A percentile compares a stretch with the other conserved stretches of the same genome.
These are phyloP conservation scores for Endotrypanum monterogeii DNA, from an alignment of 208 protist species.

Conservation along the genomic window DNA sequence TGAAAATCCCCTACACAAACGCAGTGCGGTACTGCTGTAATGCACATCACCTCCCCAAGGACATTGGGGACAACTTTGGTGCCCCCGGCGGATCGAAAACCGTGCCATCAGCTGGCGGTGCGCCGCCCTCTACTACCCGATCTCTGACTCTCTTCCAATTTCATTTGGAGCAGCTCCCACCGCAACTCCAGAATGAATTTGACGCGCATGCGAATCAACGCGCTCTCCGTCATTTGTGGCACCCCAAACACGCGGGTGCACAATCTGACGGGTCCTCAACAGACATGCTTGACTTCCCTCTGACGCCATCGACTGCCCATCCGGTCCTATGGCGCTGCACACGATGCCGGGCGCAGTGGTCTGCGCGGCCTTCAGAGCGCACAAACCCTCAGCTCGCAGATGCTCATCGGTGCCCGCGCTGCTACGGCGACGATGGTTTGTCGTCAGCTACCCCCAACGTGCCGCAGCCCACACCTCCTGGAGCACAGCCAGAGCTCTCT, in stretches of 20 bases:
- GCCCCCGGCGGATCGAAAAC: neutral
- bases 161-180: conserved; percentile 23
- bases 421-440: conserved; percentile 11
- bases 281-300: neutral
- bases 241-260: neutral
- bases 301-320: conserved; percentile 32
- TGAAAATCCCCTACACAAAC: neutral
- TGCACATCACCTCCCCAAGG: neutral
- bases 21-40: neutral
- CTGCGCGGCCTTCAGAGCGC: conserved; percentile 59
- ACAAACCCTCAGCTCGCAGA: conserved; percentile 49
- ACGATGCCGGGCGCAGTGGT: conserved; percentile 46
- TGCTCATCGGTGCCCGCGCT: conserved; percentile 50
- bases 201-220: conserved; percentile 32
- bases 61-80: neutral
- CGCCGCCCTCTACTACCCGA: neutral
- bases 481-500: neutral
- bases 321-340: conserved; percentile 58
- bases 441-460: neutral
- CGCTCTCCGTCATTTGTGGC: conserved; percentile 32
- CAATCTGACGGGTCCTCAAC: neutral
- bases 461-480: neutral
- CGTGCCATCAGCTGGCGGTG: neutral
- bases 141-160: conserved; percentile 17
- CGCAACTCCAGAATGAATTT: conserved; percentile 41